Conservation (phyloP, 108 stramenopile genomes). For the Nitzschia sp. region DNA sequence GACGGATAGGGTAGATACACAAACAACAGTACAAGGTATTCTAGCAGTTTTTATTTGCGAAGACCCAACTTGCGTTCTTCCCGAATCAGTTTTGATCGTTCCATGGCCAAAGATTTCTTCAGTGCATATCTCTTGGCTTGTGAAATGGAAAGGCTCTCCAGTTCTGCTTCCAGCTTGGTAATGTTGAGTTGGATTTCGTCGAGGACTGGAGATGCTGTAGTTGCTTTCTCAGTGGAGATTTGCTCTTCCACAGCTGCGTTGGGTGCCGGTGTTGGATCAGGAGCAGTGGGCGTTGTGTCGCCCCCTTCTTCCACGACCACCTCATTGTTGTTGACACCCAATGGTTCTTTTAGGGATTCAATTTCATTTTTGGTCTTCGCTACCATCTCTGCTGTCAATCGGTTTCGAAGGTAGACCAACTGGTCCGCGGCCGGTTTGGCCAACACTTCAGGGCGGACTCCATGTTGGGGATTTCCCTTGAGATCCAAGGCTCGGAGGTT, state of each 20-base stretch:
- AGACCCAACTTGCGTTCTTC: slow-evolving; percentile 35
- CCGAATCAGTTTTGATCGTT: slow-evolving; percentile 41
- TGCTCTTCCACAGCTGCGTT: background rate
- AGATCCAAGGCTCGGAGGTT: slow-evolving; percentile 29
- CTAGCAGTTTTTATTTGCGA: background rate
- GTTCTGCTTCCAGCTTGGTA: slow-evolving; percentile 17
- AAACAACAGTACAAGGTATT: background rate
- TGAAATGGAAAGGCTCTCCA: slow-evolving; percentile 29
- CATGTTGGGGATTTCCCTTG: slow-evolving; percentile 42
- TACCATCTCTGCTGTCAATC: slow-evolving; percentile 30
- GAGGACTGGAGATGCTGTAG: background rate
- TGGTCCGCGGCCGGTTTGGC: slow-evolving; percentile 26
- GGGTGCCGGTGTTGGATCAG: background rate
- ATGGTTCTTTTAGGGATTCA: background rate
- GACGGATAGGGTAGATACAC: background rate
- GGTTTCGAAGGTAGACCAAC: slow-evolving; percentile 30
- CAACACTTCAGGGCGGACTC: slow-evolving; percentile 25
- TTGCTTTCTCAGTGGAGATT: background rate
- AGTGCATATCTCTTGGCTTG: slow-evolving; percentile 48
- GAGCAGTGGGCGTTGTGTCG: background rate
- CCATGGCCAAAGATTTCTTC: slow-evolving; percentile 49
- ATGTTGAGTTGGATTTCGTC: slow-evolving; percentile 11
- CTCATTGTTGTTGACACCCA: background rate
- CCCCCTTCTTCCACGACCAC: background rate
- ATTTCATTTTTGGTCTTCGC: background rate